phyloP scores from a whole-genome alignment of 495 filamentous ascomycete species.

The Xeromyces bisporus region DNA sequence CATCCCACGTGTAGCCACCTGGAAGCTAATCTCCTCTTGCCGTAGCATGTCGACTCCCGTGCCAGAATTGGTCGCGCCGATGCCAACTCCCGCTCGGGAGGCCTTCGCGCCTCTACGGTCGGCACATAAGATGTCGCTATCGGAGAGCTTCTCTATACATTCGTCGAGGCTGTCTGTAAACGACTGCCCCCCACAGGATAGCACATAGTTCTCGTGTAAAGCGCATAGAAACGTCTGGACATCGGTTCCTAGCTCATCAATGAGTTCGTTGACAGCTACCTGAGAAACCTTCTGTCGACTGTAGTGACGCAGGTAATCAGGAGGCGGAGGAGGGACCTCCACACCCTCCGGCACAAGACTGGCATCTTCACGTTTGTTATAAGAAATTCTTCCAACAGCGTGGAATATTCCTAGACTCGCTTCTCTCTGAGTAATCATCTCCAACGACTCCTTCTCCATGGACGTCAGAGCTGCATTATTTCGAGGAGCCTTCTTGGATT shows the following conservation, averaged over 20 bases:
- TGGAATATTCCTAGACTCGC: constrained; percentile 85
- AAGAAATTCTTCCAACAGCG: constrained; percentile 83
- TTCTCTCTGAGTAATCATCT: constrained; percentile 68
- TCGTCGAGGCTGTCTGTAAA: constrained; percentile 49
- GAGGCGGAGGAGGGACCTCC: constrained; percentile 30
- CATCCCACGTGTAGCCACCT: constrained; percentile 68
- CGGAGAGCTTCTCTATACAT: constrained; percentile 73
- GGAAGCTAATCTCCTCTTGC: constrained; percentile 85
- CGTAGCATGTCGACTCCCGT: constrained; percentile 54
- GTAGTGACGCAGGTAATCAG: constrained; percentile 43
- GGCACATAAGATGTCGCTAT: constrained; percentile 63
- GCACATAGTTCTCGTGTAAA: constrained; percentile 83
- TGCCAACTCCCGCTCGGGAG: constrained; percentile 13
- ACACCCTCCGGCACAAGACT: constrained; percentile 8
- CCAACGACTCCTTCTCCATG: constrained; percentile 53
- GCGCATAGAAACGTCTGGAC: constrained; percentile 76
- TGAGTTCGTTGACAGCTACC: constrained; percentile 54
- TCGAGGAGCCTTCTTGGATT: constrained; percentile 38
- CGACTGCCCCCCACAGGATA: constrained; percentile 54
- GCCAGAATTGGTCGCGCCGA: constrained; percentile 24
- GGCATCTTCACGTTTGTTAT: constrained; percentile 62
- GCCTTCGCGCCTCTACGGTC: constrained; percentile 14
- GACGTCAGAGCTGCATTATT: constrained; percentile 41
- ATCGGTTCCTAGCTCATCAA: constrained; percentile 83
- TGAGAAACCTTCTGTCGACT: constrained; percentile 49